phyloP scores from a whole-genome alignment of 1,139 yeast genomes.

The Trichomonascaceae sp. region DNA sequence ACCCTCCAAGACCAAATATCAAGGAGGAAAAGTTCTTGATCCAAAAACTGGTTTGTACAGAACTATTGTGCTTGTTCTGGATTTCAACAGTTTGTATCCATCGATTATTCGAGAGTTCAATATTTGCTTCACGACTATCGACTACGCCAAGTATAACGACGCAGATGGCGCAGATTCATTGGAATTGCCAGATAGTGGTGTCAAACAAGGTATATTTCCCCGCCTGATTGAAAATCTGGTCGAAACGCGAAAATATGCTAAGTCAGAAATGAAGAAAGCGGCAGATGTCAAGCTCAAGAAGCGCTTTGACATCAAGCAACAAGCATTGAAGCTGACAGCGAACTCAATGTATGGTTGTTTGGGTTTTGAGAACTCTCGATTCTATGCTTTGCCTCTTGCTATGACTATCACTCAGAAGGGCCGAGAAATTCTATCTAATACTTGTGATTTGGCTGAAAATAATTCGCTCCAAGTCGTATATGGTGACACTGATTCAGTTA shows the following conservation, averaged over 20 bases:
- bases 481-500: slow-evolving; percentile 99
- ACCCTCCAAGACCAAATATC: slow-evolving; percentile 46
- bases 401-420: slow-evolving; percentile 95
- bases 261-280: slow-evolving; percentile 68
- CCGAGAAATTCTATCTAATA: slow-evolving; percentile 88
- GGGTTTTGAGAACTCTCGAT: slow-evolving; percentile 86
- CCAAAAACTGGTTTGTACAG: slow-evolving; percentile 95
- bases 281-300: slow-evolving; percentile 52
- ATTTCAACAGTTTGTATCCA: slow-evolving; percentile 95
- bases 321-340: slow-evolving; percentile 93
- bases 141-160: slow-evolving; percentile 47
- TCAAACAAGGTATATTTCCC: slow-evolving; percentile 78
- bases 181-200: slow-evolving; percentile 54
- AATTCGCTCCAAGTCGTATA: slow-evolving; percentile 80
- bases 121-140: slow-evolving; percentile 94
- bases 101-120: slow-evolving; percentile 95
- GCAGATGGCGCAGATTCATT: slow-evolving; percentile 62
- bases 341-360: slow-evolving; percentile 99
- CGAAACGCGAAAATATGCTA: slow-evolving; percentile 87
- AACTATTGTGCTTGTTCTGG: slow-evolving; percentile 89
- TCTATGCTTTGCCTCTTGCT: slow-evolving; percentile 93
- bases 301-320: slow-evolving; percentile 86
- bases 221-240: slow-evolving; percentile 77
- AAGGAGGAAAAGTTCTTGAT: slow-evolving; percentile 96
- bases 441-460: slow-evolving; percentile 86